phyloP scores from a whole-genome alignment of 768 basidiomycete species.

The Cubamyces lactineus region DNA sequence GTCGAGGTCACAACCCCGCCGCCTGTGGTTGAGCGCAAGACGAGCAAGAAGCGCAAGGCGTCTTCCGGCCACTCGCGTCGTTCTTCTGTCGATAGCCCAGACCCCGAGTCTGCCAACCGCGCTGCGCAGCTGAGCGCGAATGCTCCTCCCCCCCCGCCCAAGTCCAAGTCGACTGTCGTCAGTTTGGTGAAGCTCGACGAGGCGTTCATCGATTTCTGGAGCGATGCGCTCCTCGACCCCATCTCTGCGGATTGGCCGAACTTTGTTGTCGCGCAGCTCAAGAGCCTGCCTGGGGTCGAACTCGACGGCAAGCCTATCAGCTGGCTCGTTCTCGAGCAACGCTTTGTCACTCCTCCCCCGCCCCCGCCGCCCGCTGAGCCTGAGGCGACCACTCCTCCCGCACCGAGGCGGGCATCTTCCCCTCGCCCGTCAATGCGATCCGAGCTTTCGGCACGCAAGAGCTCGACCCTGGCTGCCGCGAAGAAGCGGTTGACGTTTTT shows the following conservation, averaged over 20 bases:
- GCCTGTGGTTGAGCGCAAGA: slow-evolving; percentile 33
- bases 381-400: slow-evolving; percentile 25
- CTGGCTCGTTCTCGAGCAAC: slow-evolving; percentile 75
- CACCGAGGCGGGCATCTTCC: slow-evolving; percentile 32
- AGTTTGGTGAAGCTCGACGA: slow-evolving; percentile 69
- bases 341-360: slow-evolving; percentile 45
- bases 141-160: slow-evolving; percentile 2
- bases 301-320: slow-evolving; percentile 46
- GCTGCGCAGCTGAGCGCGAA: slow-evolving; percentile 1
- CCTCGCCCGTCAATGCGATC: slow-evolving; percentile 35
- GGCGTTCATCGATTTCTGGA: slow-evolving; percentile 84
- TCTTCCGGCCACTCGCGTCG: slow-evolving; percentile 30
- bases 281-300: slow-evolving; percentile 37
- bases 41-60: slow-evolving; percentile 38
- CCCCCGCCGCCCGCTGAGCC: slow-evolving; percentile 32
- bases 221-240: slow-evolving; percentile 71
- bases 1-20: slow-evolving; percentile 55
- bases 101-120: slow-evolving; percentile 12
- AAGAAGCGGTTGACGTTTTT: slow-evolving; percentile 72
- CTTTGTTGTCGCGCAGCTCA: slow-evolving; percentile 74
- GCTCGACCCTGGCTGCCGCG: slow-evolving; percentile 50
- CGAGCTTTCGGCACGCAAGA: slow-evolving; percentile 33
- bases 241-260: slow-evolving; percentile 66
- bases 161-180: slow-evolving; percentile 45
- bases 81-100: slow-evolving; percentile 32